Base-by-base conservation (phyloP, 169 alveolate genomes). In the Cryptosporidium meleagridis region DNA sequence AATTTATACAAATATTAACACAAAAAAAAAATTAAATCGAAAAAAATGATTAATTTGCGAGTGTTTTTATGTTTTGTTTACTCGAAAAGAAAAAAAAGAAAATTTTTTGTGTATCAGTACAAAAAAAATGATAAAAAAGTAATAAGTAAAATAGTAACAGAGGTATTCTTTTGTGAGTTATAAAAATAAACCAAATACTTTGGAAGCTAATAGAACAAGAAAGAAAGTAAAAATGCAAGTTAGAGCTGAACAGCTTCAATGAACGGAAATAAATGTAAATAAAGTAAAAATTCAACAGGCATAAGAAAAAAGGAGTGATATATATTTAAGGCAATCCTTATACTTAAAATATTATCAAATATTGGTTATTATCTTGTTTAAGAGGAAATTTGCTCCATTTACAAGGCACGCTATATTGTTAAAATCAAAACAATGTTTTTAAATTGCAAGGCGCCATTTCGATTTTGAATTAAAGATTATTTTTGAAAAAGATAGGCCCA, bases 381-480 rank as follows among this genome's bases (percentile, higher is more conserved):
- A 12, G 48, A 7, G 10, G 10, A 8, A 41, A 41, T 41, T 41
- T 3, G 44, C 2, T 23, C 5, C 6, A 23, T 53, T 53, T 53
- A 53, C 21, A 23, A 53, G 62, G 23, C 23, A 2, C 6, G 18
- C 18, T 53, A 1, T 8, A 5, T 3, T n/a, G 14, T 21, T n/a
- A 1, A 55, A 23, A 23, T 26, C 6, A 55, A 55, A 55, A n/a
- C 29, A 55, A 55, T 55, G 35, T 55, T n/a, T 55, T 5, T 55
- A 26, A 41, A 55, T 55, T 55, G 67, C 67, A 55, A 55, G 67
- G 67, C 67, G 67, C 67, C 67, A 55, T 21, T 26, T 10, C 35
- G 6, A 21, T 3, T 55, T 2, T 55, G 29, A 55, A 55, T 23
- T 55, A 7, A 55, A 23, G 55, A 48, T 48, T 48, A 48, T 14